Percentiles rank a stretch among this genome's conserved stretches.
These are phyloP conservation scores for Pyrus communis DNA, from an alignment of 306 rosid species.

Conservation along the genomic window DNA sequence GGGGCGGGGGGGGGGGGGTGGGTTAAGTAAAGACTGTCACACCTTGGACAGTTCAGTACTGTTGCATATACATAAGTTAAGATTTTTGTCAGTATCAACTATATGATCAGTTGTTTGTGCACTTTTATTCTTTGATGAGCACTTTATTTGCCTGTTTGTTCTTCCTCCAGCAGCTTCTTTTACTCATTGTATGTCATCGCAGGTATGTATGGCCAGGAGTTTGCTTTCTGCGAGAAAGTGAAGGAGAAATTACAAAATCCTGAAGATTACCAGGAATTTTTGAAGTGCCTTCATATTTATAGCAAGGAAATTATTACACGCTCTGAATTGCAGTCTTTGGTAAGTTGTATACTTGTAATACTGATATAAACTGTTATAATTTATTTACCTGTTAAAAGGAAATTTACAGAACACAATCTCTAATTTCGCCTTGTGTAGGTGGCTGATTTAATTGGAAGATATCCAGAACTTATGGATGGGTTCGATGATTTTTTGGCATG, in stretches of 20 bases:
- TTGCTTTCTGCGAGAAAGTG: conserved; percentile 81
- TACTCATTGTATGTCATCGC: conserved; percentile 23
- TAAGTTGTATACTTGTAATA: conserved; percentile 20
- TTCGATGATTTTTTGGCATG: conserved; percentile 80
- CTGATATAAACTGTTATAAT: background rate
- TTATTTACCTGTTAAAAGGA: background rate
- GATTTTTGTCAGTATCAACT: no score
- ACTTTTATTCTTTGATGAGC: background rate
- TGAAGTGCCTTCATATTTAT: conserved; percentile 92
- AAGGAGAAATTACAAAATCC: conserved; percentile 77
- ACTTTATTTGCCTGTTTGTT: background rate
- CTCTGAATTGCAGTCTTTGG: conserved; percentile 81
- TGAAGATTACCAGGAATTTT: conserved; percentile 88
- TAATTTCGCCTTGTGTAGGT: conserved; percentile 47
- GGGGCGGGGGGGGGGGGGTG: no score
- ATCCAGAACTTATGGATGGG: conserved; percentile 83
- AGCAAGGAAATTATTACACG: conserved; percentile 91
- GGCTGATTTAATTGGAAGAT: conserved; percentile 75
- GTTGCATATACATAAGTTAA: no score
- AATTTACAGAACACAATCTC: conserved; percentile 5
- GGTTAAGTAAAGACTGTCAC: no score
- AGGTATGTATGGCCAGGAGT: conserved; percentile 69
- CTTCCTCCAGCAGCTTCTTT: background rate
- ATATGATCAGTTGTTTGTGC: background rate
- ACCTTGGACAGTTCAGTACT: no score